A percentile compares a stretch with the other conserved stretches of the same genome.
Conservation (phyloP, 768 basidiomycete genomes). For the Cytidiella melzeri region DNA sequence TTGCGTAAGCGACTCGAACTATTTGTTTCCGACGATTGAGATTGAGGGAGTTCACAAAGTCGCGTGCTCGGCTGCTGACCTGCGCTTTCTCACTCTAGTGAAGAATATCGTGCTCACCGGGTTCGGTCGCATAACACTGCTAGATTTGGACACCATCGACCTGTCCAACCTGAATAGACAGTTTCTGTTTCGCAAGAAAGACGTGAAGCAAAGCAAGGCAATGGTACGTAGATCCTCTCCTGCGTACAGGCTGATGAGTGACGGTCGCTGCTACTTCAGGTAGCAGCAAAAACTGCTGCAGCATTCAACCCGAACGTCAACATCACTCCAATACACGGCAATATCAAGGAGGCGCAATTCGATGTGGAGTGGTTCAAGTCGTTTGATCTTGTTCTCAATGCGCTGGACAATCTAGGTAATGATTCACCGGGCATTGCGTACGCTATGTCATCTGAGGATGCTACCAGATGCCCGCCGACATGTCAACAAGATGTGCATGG, state of each 20-base stretch:
- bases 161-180: conserved; percentile 96
- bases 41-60: too few species aligned
- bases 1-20: conserved; percentile 69
- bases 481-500: conserved; percentile 98
- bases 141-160: conserved; percentile 98
- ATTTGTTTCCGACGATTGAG: neutral
- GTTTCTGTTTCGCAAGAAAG: conserved; percentile 94
- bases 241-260: neutral
- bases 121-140: conserved; percentile 85
- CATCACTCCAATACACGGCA: conserved; percentile 86
- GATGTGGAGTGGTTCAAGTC: conserved; percentile 85
- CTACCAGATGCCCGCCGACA: conserved; percentile 92
- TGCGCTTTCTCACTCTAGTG: conserved; percentile 40
- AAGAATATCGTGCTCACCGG: conserved; percentile 94
- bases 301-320: conserved; percentile 85
- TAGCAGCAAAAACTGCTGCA: conserved; percentile 77
- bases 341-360: conserved; percentile 90
- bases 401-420: conserved; percentile 91
- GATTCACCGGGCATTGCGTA: conserved; percentile 3
- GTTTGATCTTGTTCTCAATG: conserved; percentile 93
- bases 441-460: conserved; percentile 1
- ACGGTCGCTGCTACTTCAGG: conserved; percentile 32
- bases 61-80: neutral
- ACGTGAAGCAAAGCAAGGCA: conserved; percentile 95
- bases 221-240: conserved; percentile 43